Percentiles rank a stretch among this genome's conserved stretches.
These are phyloP conservation scores for Centaurea solstitialis DNA, from an alignment of 129 eudicot species.

Conservation along the genomic window DNA sequence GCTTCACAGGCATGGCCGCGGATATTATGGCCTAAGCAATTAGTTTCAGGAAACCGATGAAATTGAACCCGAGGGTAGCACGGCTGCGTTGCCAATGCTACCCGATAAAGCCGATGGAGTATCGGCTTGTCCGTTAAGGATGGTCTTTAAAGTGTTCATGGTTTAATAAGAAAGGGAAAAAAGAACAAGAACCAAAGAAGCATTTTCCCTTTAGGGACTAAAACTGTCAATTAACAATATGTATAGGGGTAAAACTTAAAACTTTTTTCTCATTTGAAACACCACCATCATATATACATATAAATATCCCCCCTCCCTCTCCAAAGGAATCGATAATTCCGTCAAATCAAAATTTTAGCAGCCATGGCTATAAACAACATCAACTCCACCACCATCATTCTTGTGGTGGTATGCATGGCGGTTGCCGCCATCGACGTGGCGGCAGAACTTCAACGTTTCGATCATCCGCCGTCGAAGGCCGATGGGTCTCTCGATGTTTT, in stretches of 20 bases:
- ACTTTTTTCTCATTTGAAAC: not conserved
- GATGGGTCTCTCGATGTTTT: conserved; percentile 55
- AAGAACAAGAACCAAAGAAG: not conserved
- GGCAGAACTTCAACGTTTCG: conserved; percentile 48
- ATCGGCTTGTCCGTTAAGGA: no score
- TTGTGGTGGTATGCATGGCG: conserved; percentile 10
- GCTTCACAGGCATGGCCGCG: no score
- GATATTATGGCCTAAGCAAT: no score
- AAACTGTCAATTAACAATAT: not conserved
- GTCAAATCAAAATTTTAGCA: not conserved
- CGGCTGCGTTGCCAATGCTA: no score
- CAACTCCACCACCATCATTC: conserved; percentile 17
- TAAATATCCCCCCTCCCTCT: not conserved
- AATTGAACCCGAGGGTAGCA: no score
- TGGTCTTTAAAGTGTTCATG: no score
- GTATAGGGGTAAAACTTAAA: not conserved
- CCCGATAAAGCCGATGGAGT: no score
- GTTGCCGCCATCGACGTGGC: conserved; percentile 20
- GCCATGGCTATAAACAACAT: conserved; percentile 2
- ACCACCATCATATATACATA: not conserved
- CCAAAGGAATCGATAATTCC: not conserved
- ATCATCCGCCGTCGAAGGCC: conserved; percentile 36
- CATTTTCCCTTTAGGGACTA: conserved; percentile 6
- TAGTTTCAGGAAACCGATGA: no score
- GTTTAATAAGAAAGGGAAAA: not conserved